Conservation (phyloP, 2,329 filamentous ascomycete genomes). For the Leptographium lundbergii region DNA sequence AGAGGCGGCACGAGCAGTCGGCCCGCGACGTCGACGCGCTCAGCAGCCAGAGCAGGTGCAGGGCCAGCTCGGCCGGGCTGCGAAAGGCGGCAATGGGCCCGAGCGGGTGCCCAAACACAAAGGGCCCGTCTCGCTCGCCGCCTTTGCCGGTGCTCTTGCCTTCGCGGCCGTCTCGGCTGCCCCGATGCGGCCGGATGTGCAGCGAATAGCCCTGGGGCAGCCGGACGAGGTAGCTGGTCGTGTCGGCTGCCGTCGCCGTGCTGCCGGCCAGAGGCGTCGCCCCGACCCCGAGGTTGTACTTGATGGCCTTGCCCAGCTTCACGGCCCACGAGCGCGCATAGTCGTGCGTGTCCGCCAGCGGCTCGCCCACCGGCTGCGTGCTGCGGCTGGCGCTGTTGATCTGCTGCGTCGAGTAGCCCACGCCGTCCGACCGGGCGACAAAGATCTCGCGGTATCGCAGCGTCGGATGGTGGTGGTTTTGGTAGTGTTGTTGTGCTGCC, state of each 20-base stretch:
- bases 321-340: slow-evolving; percentile 12
- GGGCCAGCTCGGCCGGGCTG: slow-evolving; percentile 39
- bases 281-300: slow-evolving; percentile 13
- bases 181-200: slow-evolving; percentile 8
- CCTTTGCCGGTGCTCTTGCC: slow-evolving; percentile 2
- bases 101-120: slow-evolving; percentile 13
- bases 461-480: background rate
- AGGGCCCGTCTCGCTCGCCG: slow-evolving; percentile 49
- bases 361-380: slow-evolving; percentile 8
- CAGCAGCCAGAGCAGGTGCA: slow-evolving; percentile 39
- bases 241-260: background rate
- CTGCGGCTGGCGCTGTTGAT: slow-evolving; percentile 14
- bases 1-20: slow-evolving; percentile 39
- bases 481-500: background rate
- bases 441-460: slow-evolving; percentile 11
- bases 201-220: slow-evolving; percentile 13
- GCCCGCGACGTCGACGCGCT: slow-evolving; percentile 32
- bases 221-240: slow-evolving; percentile 11
- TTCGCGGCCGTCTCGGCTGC: no score
- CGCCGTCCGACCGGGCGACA: slow-evolving; percentile 11
- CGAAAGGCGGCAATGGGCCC: slow-evolving; percentile 24
- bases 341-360: slow-evolving; percentile 10
- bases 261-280: background rate
- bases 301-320: slow-evolving; percentile 14
- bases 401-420: slow-evolving; percentile 11